phyloP scores from a whole-genome alignment of 2,329 filamentous ascomycete genomes.

The Aspergillus sclerotialis region DNA sequence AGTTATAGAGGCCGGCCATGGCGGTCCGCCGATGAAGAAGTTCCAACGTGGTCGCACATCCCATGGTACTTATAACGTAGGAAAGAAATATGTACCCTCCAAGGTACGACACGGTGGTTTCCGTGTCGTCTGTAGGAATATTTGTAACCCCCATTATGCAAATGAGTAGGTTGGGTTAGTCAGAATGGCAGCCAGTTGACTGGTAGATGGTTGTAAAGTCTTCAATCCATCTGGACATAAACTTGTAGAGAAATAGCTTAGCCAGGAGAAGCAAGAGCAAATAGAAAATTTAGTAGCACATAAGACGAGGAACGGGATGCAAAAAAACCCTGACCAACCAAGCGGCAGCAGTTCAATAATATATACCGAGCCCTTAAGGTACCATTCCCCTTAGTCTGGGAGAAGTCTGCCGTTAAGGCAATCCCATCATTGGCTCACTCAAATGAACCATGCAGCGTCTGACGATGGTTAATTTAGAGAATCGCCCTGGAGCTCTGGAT shows the following conservation, averaged over 20 bases:
- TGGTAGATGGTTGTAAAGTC: not conserved
- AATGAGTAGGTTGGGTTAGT: not conserved
- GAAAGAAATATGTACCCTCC: slow-evolving; percentile 62
- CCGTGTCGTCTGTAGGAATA: slow-evolving; percentile 4
- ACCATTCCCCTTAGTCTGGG: no score
- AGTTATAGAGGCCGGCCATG: slow-evolving; percentile 60
- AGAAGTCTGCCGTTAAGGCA: no score
- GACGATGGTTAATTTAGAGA: not conserved
- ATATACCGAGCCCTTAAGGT: no score
- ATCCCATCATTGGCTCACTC: no score
- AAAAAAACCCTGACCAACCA: not conserved
- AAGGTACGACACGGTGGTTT: slow-evolving; percentile 30
- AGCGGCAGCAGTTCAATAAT: no score
- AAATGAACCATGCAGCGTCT: no score
- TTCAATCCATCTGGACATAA: not conserved
- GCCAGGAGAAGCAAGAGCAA: no score
- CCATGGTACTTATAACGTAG: slow-evolving; percentile 64
- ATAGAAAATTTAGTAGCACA: not conserved
- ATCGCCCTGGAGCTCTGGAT: not conserved
- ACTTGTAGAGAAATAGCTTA: not conserved
- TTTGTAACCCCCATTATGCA: slow-evolving; percentile 13
- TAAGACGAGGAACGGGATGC: not conserved
- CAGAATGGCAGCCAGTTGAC: not conserved
- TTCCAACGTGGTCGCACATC: slow-evolving; percentile 72
- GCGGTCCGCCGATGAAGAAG: slow-evolving; percentile 70